These are phyloP conservation scores for Phyllosticta citriasiana DNA, from an alignment of 2,329 filamentous ascomycete species.

Conservation along the genomic window DNA sequence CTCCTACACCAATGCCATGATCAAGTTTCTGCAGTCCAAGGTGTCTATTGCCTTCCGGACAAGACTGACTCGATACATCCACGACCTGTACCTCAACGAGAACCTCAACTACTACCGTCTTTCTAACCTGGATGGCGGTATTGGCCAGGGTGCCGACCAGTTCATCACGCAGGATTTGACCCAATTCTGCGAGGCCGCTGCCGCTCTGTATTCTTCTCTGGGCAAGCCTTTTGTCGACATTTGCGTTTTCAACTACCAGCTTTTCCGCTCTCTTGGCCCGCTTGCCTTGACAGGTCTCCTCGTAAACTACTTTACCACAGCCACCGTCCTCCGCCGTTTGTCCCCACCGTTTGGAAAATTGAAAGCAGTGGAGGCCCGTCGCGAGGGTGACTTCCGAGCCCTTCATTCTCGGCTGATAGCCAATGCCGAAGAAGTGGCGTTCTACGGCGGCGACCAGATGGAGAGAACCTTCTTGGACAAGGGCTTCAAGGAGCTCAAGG, in stretches of 20 bases:
- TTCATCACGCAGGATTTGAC: slow-evolving; percentile 97
- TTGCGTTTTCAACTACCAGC: slow-evolving; percentile 95
- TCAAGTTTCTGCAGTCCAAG: slow-evolving; percentile 96
- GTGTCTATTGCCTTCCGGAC: slow-evolving; percentile 97
- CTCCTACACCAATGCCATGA: slow-evolving; percentile 97
- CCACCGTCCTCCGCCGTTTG: slow-evolving; percentile 74
- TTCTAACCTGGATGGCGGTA: slow-evolving; percentile 81
- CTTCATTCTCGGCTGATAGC: slow-evolving; percentile 86
- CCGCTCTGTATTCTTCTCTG: slow-evolving; percentile 86
- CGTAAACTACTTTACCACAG: slow-evolving; percentile 90
- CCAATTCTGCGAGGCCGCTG: slow-evolving; percentile 85
- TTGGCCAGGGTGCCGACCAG: slow-evolving; percentile 87
- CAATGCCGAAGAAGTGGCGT: slow-evolving; percentile 95
- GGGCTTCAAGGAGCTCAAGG: slow-evolving; percentile 85
- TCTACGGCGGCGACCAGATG: slow-evolving; percentile 91
- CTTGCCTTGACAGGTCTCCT: slow-evolving; percentile 76
- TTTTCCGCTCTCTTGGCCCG: slow-evolving; percentile 83
- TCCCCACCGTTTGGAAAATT: slow-evolving; percentile 95
- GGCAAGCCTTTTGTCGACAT: slow-evolving; percentile 98
- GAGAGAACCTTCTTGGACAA: slow-evolving; percentile 87
- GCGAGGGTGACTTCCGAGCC: slow-evolving; percentile 89
- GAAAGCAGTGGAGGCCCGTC: slow-evolving; percentile 89
- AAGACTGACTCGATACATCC: slow-evolving; percentile 87
- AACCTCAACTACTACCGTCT: slow-evolving; percentile 96
- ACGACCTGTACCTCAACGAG: slow-evolving; percentile 91